Evolutionary conservation across 1,284 basidiomycete species (phyloP).

Genomic region (Ceratobasidium papillatum): DNA sequence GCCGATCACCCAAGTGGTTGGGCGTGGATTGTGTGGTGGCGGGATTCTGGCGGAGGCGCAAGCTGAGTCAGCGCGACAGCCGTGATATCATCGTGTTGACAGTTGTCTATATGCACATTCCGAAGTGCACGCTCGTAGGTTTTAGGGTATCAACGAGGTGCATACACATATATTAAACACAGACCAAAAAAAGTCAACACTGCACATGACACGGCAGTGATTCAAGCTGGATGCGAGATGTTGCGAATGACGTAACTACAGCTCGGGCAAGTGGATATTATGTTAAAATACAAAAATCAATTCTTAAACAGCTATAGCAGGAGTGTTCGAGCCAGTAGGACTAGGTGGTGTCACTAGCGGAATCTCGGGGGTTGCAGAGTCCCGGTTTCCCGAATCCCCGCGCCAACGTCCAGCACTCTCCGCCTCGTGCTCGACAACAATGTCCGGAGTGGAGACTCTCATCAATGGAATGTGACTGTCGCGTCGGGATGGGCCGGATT

Average conservation of each 20-base stretch:
- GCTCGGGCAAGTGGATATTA: neutral
- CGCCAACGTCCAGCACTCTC: constrained; percentile 11
- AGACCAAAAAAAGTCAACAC: constrained; percentile 9
- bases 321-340: constrained; percentile 10
- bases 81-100: neutral
- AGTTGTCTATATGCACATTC: neutral
- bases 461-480: constrained; percentile 38
- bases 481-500: constrained; percentile 5
- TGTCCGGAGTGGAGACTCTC: constrained; percentile 27
- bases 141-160: neutral
- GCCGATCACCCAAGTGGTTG: neutral
- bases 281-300: constrained; percentile 27
- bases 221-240: constrained; percentile 8
- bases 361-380: constrained; percentile 1
- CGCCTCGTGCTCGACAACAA: constrained; percentile 29
- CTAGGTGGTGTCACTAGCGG: constrained; percentile 7
- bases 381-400: neutral
- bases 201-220: constrained; percentile 8
- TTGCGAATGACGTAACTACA: constrained; percentile 37
- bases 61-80: neutral
- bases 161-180: constrained; percentile 35
- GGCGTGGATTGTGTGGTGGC: neutral
- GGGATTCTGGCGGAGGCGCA: neutral
- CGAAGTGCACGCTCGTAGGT: neutral
- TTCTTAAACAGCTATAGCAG: constrained; percentile 8